phyloP scores from a whole-genome alignment of 805 yeast species.

The Saturnispora ahearnii region DNA sequence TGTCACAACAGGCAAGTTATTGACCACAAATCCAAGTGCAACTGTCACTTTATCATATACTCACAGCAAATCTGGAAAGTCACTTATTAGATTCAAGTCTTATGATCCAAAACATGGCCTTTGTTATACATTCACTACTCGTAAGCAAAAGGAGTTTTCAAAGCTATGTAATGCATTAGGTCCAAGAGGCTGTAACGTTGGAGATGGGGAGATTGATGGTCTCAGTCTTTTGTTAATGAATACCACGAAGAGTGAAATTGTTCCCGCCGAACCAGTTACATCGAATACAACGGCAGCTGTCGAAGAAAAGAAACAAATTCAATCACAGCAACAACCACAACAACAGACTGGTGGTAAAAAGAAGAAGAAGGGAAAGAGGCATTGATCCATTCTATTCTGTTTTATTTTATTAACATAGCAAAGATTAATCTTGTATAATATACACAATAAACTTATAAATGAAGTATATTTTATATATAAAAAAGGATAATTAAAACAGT shows the following conservation, averaged over 20 bases:
- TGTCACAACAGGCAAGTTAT: constrained; percentile 21
- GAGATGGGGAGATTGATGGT: constrained; percentile 21
- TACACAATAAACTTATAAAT: background rate
- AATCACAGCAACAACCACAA: background rate
- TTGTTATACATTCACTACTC: constrained; percentile 48
- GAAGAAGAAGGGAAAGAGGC: constrained; percentile 21
- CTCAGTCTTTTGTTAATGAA: constrained; percentile 20
- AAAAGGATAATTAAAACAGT: background rate
- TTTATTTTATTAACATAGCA: background rate
- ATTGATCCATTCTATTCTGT: background rate
- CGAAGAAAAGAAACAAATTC: background rate
- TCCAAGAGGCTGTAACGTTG: constrained; percentile 38
- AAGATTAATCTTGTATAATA: constrained; percentile 6
- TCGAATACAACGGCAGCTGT: background rate
- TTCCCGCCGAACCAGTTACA: constrained; percentile 3
- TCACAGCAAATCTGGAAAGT: constrained; percentile 20
- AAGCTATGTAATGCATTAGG: constrained; percentile 67
- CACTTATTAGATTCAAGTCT: constrained; percentile 45
- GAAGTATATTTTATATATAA: background rate
- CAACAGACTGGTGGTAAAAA: constrained; percentile 9
- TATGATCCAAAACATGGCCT: constrained; percentile 59
- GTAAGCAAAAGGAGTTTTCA: constrained; percentile 63
- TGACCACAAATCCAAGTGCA: constrained; percentile 23
- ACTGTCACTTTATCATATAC: constrained; percentile 29
- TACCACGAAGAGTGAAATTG: constrained; percentile 14